These are phyloP conservation scores for Aspergillus steynii DNA, from an alignment of 495 filamentous ascomycete species.

Conservation along the genomic window DNA sequence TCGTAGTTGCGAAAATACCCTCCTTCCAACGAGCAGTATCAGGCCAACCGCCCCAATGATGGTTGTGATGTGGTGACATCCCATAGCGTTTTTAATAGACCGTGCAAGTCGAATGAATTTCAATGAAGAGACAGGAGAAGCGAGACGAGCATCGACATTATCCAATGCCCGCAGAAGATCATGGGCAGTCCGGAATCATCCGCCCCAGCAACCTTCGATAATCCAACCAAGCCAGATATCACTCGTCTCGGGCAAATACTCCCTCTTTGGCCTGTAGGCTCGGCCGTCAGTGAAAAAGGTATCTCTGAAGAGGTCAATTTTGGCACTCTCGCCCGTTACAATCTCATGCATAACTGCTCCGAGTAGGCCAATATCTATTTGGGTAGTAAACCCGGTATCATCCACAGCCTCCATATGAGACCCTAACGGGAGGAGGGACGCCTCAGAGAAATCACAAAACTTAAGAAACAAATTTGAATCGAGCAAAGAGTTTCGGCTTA, in stretches of 20 bases:
- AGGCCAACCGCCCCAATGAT: slow-evolving; percentile 4
- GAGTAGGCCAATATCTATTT: slow-evolving; percentile 31
- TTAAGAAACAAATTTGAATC: slow-evolving; percentile 31
- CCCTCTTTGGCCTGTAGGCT: slow-evolving; percentile 24
- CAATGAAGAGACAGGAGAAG: background rate
- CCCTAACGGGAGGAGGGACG: slow-evolving; percentile 26
- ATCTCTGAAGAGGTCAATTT: slow-evolving; percentile 31
- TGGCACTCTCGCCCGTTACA: slow-evolving; percentile 24
- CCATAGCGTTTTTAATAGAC: background rate
- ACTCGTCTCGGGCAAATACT: slow-evolving; percentile 24
- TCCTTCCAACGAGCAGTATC: background rate
- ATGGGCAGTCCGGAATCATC: slow-evolving; percentile 24
- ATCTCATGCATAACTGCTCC: slow-evolving; percentile 34
- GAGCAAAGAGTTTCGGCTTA: slow-evolving; percentile 31
- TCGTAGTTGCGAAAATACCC: no score
- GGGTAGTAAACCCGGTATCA: slow-evolving; percentile 25
- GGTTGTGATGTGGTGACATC: background rate
- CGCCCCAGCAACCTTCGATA: slow-evolving; percentile 33
- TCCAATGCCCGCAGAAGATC: slow-evolving; percentile 23
- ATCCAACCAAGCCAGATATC: slow-evolving; percentile 30
- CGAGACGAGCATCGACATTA: slow-evolving; percentile 9
- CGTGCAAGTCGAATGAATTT: background rate
- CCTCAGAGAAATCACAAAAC: slow-evolving; percentile 32
- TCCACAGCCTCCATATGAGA: slow-evolving; percentile 28
- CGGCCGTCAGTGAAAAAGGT: slow-evolving; percentile 22